Conservation (phyloP, 2,329 filamentous ascomycete species). For the Ascosphaera apis region DNA sequence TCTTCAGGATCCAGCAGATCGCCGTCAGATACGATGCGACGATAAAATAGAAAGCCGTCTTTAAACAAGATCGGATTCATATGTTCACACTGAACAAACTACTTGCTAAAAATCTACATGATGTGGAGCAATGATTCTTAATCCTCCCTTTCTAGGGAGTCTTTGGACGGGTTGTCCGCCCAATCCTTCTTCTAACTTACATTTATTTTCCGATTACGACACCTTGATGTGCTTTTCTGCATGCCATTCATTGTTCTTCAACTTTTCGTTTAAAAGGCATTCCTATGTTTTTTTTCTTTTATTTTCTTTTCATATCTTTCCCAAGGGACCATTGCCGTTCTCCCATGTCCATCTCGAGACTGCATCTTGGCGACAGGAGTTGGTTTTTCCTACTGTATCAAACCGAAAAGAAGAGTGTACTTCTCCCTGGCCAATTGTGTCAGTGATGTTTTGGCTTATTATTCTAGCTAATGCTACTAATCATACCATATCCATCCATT, state of each 20-base stretch:
- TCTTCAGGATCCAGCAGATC: constrained; percentile 76
- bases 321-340: no score
- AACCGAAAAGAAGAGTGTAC: no score
- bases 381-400: no score
- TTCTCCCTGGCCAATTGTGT: no score
- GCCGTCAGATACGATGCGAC: constrained; percentile 82
- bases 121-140: constrained; percentile 48
- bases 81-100: constrained; percentile 99
- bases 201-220: background rate
- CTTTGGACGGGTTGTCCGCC: constrained; percentile 5
- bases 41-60: constrained; percentile 75
- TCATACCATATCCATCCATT: no score
- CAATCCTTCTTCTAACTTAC: background rate
- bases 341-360: no score
- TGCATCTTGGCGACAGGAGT: no score
- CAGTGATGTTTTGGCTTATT: no score
- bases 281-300: no score
- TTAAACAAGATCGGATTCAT: constrained; percentile 74
- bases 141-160: no score
- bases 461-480: no score
- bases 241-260: background rate
- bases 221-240: background rate
- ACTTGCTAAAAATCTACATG: constrained; percentile 71
- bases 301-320: no score
- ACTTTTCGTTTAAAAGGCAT: background rate